Evolutionary conservation across 345 rosid genomes (phyloP), one percentile per base, ranked within the genome.

Genomic region (Iberis pinnata): DNA sequence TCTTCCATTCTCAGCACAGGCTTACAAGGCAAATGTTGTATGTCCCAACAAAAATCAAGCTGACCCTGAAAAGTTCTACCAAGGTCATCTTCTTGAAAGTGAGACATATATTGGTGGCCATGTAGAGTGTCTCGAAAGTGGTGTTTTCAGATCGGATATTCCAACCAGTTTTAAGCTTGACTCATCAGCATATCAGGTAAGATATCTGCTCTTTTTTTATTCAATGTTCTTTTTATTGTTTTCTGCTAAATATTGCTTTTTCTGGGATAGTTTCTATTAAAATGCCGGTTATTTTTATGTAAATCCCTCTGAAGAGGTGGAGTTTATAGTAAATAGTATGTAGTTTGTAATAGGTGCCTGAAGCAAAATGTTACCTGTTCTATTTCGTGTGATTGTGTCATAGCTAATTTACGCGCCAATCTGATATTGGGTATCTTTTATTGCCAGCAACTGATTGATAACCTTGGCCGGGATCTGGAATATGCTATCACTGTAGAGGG

Each of bases 81-180:
- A 75, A 57, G 67, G 56, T 70, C 96, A 76, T 49, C 96, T 87
- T 65, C 96, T 90, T 66, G 96, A 90, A 76, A 87, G 95, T 56
- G 98, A 90, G 77, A 90, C 98, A 25, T 90, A 90, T 57, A 87
- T 87, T 47, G 98, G 98, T 57, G 98, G 98, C 46, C 96, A 87
- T 49, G 98, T 90, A 56, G 98, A 90, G 67, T 90, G 98, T 77
- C 96, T 90, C 56, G 96, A 90, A 76, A 90, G 96, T 77, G 98
- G 98, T 17, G 98, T 90, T 70, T 90, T 90, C 69, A 82, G 96
- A 76, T 87, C 98, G 26, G 98, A 90, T 73, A 73, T 90, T 64
- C 95, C 93, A 17, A 84, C 96, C 63, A 76, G 74, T 65, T 90
- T 90, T 75, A 90, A 82, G 82, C 95, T 87, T 50, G 89, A 84